These are phyloP conservation scores for Penicillium paneum DNA, from an alignment of 2,329 filamentous ascomycete species.

Conservation along the genomic window DNA sequence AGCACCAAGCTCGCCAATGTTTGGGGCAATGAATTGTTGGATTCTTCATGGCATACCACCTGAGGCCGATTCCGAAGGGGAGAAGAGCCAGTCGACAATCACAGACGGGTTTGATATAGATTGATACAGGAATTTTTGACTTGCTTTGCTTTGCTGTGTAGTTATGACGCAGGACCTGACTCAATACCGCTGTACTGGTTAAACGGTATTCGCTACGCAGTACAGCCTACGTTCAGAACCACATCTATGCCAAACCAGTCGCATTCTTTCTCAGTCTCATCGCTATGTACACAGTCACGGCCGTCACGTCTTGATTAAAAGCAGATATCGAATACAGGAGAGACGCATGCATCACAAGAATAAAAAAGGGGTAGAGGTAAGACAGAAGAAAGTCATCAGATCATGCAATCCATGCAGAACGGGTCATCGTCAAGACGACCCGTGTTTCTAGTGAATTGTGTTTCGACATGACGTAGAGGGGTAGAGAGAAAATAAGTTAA, in stretches of 20 bases:
- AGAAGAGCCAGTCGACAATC: too few species aligned
- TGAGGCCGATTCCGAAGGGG: too few species aligned
- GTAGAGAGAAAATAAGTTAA: constrained; percentile 7
- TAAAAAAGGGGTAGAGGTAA: background rate
- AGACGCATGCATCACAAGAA: constrained; percentile 20
- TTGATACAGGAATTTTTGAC: too few species aligned
- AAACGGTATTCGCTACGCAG: background rate
- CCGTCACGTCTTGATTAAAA: constrained; percentile 25
- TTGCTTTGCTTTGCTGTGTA: too few species aligned
- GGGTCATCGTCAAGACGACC: constrained; percentile 23
- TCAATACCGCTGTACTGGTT: background rate
- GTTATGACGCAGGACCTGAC: background rate
- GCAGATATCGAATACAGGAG: constrained; percentile 23
- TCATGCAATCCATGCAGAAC: constrained; percentile 19
- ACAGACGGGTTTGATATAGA: too few species aligned
- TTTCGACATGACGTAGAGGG: constrained; percentile 15
- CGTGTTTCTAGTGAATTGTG: constrained; percentile 3
- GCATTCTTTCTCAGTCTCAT: constrained; percentile 16
- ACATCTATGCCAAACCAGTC: constrained; percentile 18
- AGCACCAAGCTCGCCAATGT: too few species aligned
- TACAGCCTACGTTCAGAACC: background rate
- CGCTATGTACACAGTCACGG: constrained; percentile 21
- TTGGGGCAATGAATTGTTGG: too few species aligned
- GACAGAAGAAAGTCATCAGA: constrained; percentile 12
- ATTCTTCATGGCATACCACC: too few species aligned